Evolutionary conservation across 2,329 filamentous ascomycete genomes (phyloP).

Genomic region (Shiraia sp.): DNA sequence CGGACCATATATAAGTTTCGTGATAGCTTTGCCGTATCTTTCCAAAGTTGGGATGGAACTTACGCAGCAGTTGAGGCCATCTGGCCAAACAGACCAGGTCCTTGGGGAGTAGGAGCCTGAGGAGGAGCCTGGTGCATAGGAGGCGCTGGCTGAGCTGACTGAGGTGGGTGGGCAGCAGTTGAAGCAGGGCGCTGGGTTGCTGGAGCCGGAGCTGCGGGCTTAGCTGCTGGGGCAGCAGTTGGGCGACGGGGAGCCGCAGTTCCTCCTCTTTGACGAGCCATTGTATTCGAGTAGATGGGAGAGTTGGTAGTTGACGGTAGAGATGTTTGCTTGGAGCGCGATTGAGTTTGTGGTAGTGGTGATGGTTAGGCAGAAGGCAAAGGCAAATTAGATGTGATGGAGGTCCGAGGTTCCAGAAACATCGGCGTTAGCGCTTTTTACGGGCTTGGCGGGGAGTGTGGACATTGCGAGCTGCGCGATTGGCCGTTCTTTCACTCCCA

Average conservation of each 20-base stretch:
- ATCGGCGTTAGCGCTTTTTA: slow-evolving; percentile 25
- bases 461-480: neutral
- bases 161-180: slow-evolving; percentile 59
- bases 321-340: slow-evolving; percentile 3
- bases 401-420: slow-evolving; percentile 33
- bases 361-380: slow-evolving; percentile 8
- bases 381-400: slow-evolving; percentile 19
- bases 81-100: slow-evolving; percentile 88
- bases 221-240: slow-evolving; percentile 48
- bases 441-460: slow-evolving; percentile 14
- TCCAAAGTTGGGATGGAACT: slow-evolving; percentile 48
- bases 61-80: slow-evolving; percentile 98
- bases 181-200: slow-evolving; percentile 64
- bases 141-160: slow-evolving; percentile 50
- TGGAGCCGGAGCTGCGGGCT: slow-evolving; percentile 58
- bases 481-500: no score
- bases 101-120: slow-evolving; percentile 56
- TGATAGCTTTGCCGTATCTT: neutral
- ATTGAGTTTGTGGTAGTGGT: slow-evolving; percentile 3
- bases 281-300: slow-evolving; percentile 30
- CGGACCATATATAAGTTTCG: neutral
- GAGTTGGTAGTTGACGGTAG: slow-evolving; percentile 3
- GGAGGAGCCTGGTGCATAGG: slow-evolving; percentile 49
- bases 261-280: slow-evolving; percentile 56
- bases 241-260: slow-evolving; percentile 48